Evolutionary conservation across 768 basidiomycete species (phyloP), one percentile per base, ranked within the genome.

Genomic region (Lentinula aciculospora): DNA sequence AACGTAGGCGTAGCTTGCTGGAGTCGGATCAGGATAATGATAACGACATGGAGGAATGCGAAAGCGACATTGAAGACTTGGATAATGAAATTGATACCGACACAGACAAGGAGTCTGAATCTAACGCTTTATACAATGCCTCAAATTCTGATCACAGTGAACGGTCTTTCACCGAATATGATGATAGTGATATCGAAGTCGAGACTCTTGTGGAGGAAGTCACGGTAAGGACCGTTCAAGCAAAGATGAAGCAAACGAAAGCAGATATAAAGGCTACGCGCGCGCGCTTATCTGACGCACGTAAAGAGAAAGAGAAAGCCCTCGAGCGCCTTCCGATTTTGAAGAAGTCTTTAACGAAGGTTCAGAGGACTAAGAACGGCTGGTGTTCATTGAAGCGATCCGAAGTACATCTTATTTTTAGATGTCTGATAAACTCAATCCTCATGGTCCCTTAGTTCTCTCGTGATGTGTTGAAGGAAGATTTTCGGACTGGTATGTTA

Each of bases 381-480:
- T 83, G 82, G 63, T 86, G 84, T 62, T 81, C 83, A 0, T 62
- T 78, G 57, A 82, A 79, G 65, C 75, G 83, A 4, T 82, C 81
- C 2, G 80, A 82, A 70, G 82, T 82, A 47, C 58, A 67, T 12
- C 25, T 17, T 5, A 32, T 50, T 46, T 53, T 10, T 27, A 47
- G 53, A 23, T 6, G 2, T n/a, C 4, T 7, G 19, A 45, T 15
- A 34, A 21, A 17, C 23, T 44, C 46, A 56, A 48, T 19, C 63
- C 40, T 61, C 12, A 23, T 44, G 21, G 3, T 21, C 59, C 19
- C 19, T 0, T 44, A 85, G 81, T 84, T 75, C 61, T 83, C 83
- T 27, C 73, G 75, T 15, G 80, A 80, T 47, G 76, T 81, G 4
- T 65, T 85, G 45, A 83, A 83, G 61, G 78, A 81, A 60, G 83